Base-by-base conservation (phyloP, 345 rosid species). In the Linum trigynum region DNA sequence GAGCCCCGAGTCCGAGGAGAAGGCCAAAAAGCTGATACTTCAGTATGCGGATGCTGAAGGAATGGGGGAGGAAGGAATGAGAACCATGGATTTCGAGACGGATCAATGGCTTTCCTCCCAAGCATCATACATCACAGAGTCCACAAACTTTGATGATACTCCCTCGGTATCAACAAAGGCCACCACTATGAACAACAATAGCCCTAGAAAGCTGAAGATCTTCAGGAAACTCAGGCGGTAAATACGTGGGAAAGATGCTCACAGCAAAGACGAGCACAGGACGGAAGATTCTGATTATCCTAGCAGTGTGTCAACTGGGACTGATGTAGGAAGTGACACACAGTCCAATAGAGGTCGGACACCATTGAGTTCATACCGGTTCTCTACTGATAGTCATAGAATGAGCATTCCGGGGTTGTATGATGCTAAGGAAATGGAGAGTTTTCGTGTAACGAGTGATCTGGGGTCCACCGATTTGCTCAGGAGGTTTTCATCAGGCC, bases 21-120 rank as follows among this genome's bases (percentile, higher is more conserved):
- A 79, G 71, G 97, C 97, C 43, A 94, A 94, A 80, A 81, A 79
- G 35, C 77, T 90, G 64, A 86, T 94, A 32, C 85, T 90, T 1
- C 92, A 94, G 57, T 94, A 88, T 65, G 95, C 92, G 35, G 72
- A 77, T 57, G 69, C 71, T 5, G 91, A 84, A 78, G 81, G 82
- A 42, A 57, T 58, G 5, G 77, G 65, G n/a, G 88, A 77, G 38
- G 75, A 77, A 41, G 77, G 61, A n/a, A 53, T 69, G n/a, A 73
- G 68, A 37, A 45, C 39, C 38, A 17, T 70, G 59, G 79, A 84
- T 45, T 69, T 82, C 0, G 95, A 86, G 10, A 82, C 74, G 8
- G 89, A 90, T 69, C 81, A 57, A 23, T 88, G 95, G 91, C 86
- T 89, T 14, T 76, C 84, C 40, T 72, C 85, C 7, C 86, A 74